Base-by-base conservation (phyloP, 306 rosid genomes). In the Cucumis melo region DNA sequence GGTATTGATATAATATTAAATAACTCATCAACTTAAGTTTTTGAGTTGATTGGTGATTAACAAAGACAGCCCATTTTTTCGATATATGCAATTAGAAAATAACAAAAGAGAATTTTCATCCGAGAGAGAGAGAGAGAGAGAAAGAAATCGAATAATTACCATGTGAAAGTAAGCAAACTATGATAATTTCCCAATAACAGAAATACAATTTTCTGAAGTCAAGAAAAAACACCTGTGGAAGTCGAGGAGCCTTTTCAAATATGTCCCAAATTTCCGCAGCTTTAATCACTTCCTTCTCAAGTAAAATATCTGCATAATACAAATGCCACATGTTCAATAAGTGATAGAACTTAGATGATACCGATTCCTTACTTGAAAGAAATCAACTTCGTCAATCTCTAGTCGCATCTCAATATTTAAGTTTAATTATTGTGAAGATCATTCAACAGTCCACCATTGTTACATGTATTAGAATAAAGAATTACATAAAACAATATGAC, bases 261-360 rank as follows among this genome's bases (percentile, higher is more conserved):
- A 93, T 85, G 81, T 84, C 79, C 96, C 98, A 88, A 60, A 93
- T 93, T 77, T 93, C 94, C 77, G 86, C 91, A 54, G 98, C 94
- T 82, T 83, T 58, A 66, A 91, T 93, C 80, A 85, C 76, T 82
- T 87, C 98, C 82, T 83, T 85, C 67, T 93, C 96, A 76, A 93
- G 97, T 86, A 93, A 87, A 83, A 88, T 71, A 87, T 93, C 98
- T 93, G 88, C 91, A 80, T 21, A 84, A 19, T 56, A 54, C 50
- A 54, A 27, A 74, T 32, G 63, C 19, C 19, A n/a, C 34, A 71
- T 17, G 34, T 24, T 44, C 41, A 71, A 24, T 14, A 50, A 15
- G 75, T 14, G 10, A 46, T 46, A 23, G 39, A 71, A 24, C 58
- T 71, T 46, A 27, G 23, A 71, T 24, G 75, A 48, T 44, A 46